A percentile compares a stretch with the other conserved stretches of the same genome.
phyloP scores from a whole-genome alignment of 1,284 basidiomycete species.

The Heterobasidion annosum region DNA sequence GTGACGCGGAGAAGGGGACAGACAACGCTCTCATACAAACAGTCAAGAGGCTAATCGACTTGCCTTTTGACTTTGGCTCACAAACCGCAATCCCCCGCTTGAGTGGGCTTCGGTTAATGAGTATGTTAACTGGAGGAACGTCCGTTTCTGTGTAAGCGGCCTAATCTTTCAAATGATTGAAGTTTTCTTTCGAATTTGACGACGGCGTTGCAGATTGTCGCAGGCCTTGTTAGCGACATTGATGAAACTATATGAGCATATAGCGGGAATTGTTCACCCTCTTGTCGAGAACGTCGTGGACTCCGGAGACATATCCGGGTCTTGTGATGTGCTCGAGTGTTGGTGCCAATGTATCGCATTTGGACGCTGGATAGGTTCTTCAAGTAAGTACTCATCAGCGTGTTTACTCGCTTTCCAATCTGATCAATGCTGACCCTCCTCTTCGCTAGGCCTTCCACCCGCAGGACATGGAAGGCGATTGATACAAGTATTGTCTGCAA shows the following conservation, averaged over 20 bases:
- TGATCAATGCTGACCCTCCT: background rate
- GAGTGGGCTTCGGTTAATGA: background rate
- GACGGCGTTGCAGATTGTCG: background rate
- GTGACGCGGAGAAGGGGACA: background rate
- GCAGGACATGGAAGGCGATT: constrained; percentile 8
- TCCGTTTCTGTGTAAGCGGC: background rate
- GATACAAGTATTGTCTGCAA: constrained; percentile 11
- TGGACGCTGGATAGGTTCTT: constrained; percentile 1
- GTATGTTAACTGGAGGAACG: background rate
- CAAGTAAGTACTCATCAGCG: constrained; percentile 1
- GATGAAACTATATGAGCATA: background rate
- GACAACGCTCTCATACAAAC: background rate
- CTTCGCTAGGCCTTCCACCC: background rate
- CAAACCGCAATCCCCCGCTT: background rate
- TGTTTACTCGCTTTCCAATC: background rate
- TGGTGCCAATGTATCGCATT: constrained; percentile 8
- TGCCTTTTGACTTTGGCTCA: background rate
- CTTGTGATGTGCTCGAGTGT: background rate
- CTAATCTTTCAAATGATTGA: no score
- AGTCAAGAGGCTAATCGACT: background rate
- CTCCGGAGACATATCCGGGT: background rate
- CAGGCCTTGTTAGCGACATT: background rate
- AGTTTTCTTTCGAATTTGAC: background rate
- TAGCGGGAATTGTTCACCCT: background rate
- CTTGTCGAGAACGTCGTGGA: background rate